Evolutionary conservation across 352 stramenopile genomes (phyloP).

Genomic region (Phytophthora vignae): DNA sequence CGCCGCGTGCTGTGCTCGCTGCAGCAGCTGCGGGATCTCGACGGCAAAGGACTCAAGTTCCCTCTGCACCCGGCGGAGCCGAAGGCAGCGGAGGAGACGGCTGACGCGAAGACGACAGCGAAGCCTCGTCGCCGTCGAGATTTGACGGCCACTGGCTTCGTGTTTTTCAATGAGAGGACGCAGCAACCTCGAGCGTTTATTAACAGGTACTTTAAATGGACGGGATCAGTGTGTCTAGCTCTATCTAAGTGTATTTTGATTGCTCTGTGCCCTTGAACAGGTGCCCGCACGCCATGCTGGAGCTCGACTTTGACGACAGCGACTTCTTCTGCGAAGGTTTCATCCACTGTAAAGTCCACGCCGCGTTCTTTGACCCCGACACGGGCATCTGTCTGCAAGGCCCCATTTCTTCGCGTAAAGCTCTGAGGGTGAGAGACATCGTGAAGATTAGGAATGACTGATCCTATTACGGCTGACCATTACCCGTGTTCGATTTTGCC

Average conservation of each 20-base stretch:
- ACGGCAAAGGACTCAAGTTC: slow-evolving; percentile 71
- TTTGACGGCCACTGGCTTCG: slow-evolving; percentile 60
- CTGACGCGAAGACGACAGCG: slow-evolving; percentile 1
- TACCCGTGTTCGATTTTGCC: neutral
- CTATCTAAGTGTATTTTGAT: slow-evolving; percentile 2
- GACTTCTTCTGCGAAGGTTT: slow-evolving; percentile 86
- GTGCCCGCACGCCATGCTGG: slow-evolving; percentile 73
- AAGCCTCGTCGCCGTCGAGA: slow-evolving; percentile 35
- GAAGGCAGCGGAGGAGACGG: slow-evolving; percentile 6
- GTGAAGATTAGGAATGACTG: neutral
- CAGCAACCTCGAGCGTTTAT: slow-evolving; percentile 60
- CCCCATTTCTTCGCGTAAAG: slow-evolving; percentile 50
- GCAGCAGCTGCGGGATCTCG: slow-evolving; percentile 48
- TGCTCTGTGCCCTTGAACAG: slow-evolving; percentile 25
- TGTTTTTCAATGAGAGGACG: slow-evolving; percentile 62
- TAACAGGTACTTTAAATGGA: slow-evolving; percentile 44
- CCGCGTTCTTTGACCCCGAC: slow-evolving; percentile 82
- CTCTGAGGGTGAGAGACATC: slow-evolving; percentile 41
- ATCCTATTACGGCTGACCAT: neutral
- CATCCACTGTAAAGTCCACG: slow-evolving; percentile 84
- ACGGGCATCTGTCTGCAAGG: slow-evolving; percentile 75
- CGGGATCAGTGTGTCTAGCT: neutral
- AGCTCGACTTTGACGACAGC: slow-evolving; percentile 83
- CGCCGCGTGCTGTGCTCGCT: slow-evolving; percentile 68
- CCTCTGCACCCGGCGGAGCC: slow-evolving; percentile 33